phyloP scores from a whole-genome alignment of 306 rosid genomes.

The Ormosia emarginata region DNA sequence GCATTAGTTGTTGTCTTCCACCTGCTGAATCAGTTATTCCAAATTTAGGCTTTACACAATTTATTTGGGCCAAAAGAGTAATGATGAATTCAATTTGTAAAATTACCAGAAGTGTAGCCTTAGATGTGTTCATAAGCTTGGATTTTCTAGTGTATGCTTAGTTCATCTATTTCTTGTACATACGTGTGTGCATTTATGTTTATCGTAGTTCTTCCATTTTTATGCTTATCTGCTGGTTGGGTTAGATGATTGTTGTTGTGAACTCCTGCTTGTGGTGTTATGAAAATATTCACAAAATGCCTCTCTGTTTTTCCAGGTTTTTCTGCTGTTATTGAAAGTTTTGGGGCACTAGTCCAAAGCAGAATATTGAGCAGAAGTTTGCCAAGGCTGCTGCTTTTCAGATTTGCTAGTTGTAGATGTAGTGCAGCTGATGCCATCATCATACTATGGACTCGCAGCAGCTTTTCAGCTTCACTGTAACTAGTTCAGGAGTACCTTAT shows the following conservation, averaged over 20 bases:
- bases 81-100: neutral
- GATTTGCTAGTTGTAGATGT: neutral
- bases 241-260: neutral
- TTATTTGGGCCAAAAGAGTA: neutral
- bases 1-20: neutral
- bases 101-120: neutral
- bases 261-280: neutral
- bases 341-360: neutral
- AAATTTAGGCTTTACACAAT: neutral
- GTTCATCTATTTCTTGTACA: neutral
- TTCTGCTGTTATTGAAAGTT: slow-evolving; percentile 8
- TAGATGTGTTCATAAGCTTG: neutral
- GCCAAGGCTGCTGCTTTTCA: neutral
- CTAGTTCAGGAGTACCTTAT: slow-evolving; percentile 38
- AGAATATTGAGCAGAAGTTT: neutral
- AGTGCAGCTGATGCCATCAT: slow-evolving; percentile 34
- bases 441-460: slow-evolving; percentile 68
- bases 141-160: neutral
- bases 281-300: slow-evolving; percentile 6
- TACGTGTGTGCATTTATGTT: neutral
- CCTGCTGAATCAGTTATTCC: neutral
- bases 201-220: neutral
- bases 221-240: neutral
- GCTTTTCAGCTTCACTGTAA: slow-evolving; percentile 36
- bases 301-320: slow-evolving; percentile 40